These are phyloP conservation scores for Parafenestella ontariensis DNA, from an alignment of 2,329 filamentous ascomycete species.

Conservation along the genomic window DNA sequence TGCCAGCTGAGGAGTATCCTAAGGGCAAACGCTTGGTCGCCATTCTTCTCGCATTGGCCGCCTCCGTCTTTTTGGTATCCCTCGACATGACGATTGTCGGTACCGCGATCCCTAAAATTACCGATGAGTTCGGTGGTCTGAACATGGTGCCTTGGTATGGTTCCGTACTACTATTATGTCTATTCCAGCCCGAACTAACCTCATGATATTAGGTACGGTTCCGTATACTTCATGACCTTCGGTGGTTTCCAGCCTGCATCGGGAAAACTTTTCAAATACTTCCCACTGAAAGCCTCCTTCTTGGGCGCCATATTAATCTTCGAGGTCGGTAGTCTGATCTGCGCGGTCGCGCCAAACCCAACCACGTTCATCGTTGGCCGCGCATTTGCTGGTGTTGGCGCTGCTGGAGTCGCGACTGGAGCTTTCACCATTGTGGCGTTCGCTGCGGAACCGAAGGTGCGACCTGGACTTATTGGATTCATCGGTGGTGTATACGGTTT, in stretches of 20 bases:
- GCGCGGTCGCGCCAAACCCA: slow-evolving; percentile 51
- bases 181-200: too few species aligned
- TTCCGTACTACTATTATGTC: too few species aligned
- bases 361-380: slow-evolving; percentile 49
- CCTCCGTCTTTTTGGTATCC: neutral
- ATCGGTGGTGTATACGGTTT: slow-evolving; percentile 49
- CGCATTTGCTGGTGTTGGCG: slow-evolving; percentile 49
- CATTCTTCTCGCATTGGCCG: neutral
- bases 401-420: slow-evolving; percentile 43
- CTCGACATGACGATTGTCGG: slow-evolving; percentile 29
- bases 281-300: slow-evolving; percentile 49
- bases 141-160: slow-evolving; percentile 20
- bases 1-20: neutral
- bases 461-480: slow-evolving; percentile 47
- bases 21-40: neutral
- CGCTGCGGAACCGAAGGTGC: slow-evolving; percentile 49
- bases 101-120: slow-evolving; percentile 41
- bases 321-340: slow-evolving; percentile 63
- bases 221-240: slow-evolving; percentile 53
- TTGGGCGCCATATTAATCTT: slow-evolving; percentile 54
- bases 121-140: slow-evolving; percentile 33
- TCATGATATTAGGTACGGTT: too few species aligned
- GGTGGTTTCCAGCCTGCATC: slow-evolving; percentile 54
- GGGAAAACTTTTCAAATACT: slow-evolving; percentile 58
- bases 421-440: slow-evolving; percentile 54